A percentile compares a stretch with the other conserved stretches of the same genome.
Evolutionary conservation across 179 eudicot species (phyloP).

Genomic region (Beta corolliflora): DNA sequence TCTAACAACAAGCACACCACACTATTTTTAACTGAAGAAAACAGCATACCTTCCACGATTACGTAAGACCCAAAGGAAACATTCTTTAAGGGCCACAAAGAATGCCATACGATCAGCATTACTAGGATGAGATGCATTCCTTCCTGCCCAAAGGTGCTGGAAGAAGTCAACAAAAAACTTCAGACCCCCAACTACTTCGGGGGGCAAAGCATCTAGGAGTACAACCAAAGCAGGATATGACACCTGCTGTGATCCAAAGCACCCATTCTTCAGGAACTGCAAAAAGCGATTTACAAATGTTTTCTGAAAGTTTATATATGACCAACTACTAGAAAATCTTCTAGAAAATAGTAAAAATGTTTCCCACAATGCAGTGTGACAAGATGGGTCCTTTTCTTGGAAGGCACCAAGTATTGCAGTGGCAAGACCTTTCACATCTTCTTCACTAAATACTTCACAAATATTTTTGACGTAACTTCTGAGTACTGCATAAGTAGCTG

Average conservation of each 20-base stretch:
- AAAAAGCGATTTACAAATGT: slow-evolving; percentile 57
- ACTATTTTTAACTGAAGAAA: background rate
- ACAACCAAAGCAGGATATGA: slow-evolving; percentile 87
- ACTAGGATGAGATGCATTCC: slow-evolving; percentile 53
- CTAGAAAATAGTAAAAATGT: slow-evolving; percentile 60
- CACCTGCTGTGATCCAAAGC: slow-evolving; percentile 94
- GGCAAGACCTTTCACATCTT: slow-evolving; percentile 67
- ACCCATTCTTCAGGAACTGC: slow-evolving; percentile 83
- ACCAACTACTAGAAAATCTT: slow-evolving; percentile 78
- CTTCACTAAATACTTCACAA: slow-evolving; percentile 66
- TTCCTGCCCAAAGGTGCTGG: slow-evolving; percentile 81
- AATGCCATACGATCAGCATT: slow-evolving; percentile 61
- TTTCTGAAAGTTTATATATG: slow-evolving; percentile 67
- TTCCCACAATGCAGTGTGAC: slow-evolving; percentile 95
- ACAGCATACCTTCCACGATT: slow-evolving; percentile 71
- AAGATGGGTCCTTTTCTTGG: slow-evolving; percentile 82
- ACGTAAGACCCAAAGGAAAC: slow-evolving; percentile 65
- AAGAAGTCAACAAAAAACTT: slow-evolving; percentile 77
- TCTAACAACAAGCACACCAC: background rate
- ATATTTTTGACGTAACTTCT: slow-evolving; percentile 75
- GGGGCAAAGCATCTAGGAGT: slow-evolving; percentile 70
- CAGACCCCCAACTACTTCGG: slow-evolving; percentile 48
- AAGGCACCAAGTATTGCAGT: slow-evolving; percentile 77
- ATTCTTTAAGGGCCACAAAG: slow-evolving; percentile 73
- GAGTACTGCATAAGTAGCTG: slow-evolving; percentile 77